Conservation (phyloP, 139 green algal genomes). For the Nannochloris sp. region DNA sequence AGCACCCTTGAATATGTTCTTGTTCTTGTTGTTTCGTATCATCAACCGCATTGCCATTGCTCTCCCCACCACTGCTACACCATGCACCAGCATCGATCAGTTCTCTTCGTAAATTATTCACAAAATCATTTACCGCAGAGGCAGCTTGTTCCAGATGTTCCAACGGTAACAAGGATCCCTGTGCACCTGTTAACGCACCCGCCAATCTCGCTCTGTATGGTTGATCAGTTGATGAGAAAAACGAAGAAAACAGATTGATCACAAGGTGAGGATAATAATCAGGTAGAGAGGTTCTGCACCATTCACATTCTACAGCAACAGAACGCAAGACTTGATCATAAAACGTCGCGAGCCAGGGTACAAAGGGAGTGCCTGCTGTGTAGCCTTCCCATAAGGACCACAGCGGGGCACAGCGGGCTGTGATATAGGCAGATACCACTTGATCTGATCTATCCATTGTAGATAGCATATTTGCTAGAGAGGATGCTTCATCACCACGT, state of each 20-base stretch:
- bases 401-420: constrained; percentile 36
- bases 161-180: constrained; percentile 19
- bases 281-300: constrained; percentile 45
- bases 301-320: constrained; percentile 50
- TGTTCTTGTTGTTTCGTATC: no score
- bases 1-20: not conserved
- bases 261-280: constrained; percentile 35
- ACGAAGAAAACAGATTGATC: constrained; percentile 28
- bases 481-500: constrained; percentile 21
- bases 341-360: constrained; percentile 53
- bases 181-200: constrained; percentile 25
- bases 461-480: constrained; percentile 49
- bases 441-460: constrained; percentile 38
- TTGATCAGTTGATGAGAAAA: constrained; percentile 26
- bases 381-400: constrained; percentile 40
- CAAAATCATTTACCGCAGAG: constrained; percentile 11
- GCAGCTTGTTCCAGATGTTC: constrained; percentile 24
- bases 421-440: constrained; percentile 58
- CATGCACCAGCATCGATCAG: constrained; percentile 1
- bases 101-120: not conserved
- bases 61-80: no score
- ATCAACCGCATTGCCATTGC: no score
- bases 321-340: constrained; percentile 52
- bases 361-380: constrained; percentile 18
- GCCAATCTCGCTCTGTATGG: constrained; percentile 26